Conservation (phyloP, 805 yeast genomes). For the Candida sakaeoensis region DNA sequence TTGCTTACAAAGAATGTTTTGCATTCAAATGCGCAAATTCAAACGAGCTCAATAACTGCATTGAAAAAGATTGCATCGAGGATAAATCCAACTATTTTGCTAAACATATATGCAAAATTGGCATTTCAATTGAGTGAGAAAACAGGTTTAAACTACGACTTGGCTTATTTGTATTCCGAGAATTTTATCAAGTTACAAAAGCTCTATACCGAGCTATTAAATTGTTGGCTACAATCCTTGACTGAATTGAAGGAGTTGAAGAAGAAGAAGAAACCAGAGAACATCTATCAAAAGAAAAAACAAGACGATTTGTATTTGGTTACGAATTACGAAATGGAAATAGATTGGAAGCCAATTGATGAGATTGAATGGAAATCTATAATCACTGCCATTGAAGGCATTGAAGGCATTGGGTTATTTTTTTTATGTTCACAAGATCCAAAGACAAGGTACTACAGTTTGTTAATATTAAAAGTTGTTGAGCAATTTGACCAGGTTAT, state of each 20-base stretch:
- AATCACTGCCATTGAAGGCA: slow-evolving; percentile 85
- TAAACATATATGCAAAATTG: slow-evolving; percentile 71
- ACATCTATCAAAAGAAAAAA: slow-evolving; percentile 13
- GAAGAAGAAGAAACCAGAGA: slow-evolving; percentile 9
- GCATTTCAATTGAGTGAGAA: slow-evolving; percentile 80
- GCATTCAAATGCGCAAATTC: slow-evolving; percentile 60
- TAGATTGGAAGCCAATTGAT: slow-evolving; percentile 32
- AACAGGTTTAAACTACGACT: slow-evolving; percentile 43
- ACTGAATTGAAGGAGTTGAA: slow-evolving; percentile 25
- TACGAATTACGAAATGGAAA: slow-evolving; percentile 33
- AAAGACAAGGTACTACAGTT: slow-evolving; percentile 67
- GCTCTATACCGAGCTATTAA: slow-evolving; percentile 74
- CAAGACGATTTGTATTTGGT: slow-evolving; percentile 41
- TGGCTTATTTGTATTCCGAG: slow-evolving; percentile 56
- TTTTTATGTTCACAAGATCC: slow-evolving; percentile 88
- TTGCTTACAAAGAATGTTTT: slow-evolving; percentile 72
- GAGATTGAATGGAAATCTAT: slow-evolving; percentile 74
- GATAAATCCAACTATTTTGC: slow-evolving; percentile 64
- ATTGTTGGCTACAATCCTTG: slow-evolving; percentile 76
- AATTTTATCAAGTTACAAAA: slow-evolving; percentile 59
- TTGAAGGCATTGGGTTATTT: slow-evolving; percentile 92
- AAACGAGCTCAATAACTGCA: slow-evolving; percentile 60
- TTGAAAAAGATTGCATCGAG: slow-evolving; percentile 63
- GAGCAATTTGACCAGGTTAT: slow-evolving; percentile 88
- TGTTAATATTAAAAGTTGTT: slow-evolving; percentile 68